Evolutionary conservation across 306 rosid genomes (phyloP), one percentile per base, ranked within the genome.

Genomic region (Alnus glutinosa): DNA sequence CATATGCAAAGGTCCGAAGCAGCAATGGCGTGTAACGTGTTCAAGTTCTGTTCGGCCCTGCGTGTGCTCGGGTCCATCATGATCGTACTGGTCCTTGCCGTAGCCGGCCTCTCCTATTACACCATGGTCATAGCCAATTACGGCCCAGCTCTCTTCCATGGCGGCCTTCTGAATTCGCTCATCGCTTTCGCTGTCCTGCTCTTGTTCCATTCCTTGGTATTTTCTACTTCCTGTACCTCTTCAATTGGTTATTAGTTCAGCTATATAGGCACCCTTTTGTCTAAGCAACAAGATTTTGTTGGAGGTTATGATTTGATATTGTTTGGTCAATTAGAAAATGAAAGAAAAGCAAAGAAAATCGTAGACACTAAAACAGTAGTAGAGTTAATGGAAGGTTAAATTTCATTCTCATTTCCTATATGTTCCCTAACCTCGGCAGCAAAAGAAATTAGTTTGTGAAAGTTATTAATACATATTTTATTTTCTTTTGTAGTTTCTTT

Each of bases 161-260:
- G 90, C 23, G 89, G 86, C 59, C 12, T 85, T 62, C 72, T 37
- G 14, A 44, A 73, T 63, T 83, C 86, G 69, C 44, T 87, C 67
- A 18, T 69, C 19, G 88, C 92, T 68, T 44, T 87, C 34, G 72
- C 62, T 9, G 77, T 90, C 71, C 78, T 92, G 87, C 76, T 89
- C 82, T 55, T 81, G 54, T 92, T 92, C 82, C 97, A 92, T 71
- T 80, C 83, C 52, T 85, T 92, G 93, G 97, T 92, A 90, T 66
- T 77, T 73, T 7, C 23, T 28, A 3, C 15, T 7, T 10, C 70
- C 39, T 18, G 2, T 68, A 13, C 32, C n/a, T 63, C 13, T 23
- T 28, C 14, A 59, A 28, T 59, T 9, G 39, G 66, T 59, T 28
- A 10, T 23, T 10, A 59, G 28, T 10, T 28, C 3, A 28, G 34